These are phyloP conservation scores for Aspergillus conjunctus DNA, from an alignment of 495 filamentous ascomycete genomes.

Conservation along the genomic window DNA sequence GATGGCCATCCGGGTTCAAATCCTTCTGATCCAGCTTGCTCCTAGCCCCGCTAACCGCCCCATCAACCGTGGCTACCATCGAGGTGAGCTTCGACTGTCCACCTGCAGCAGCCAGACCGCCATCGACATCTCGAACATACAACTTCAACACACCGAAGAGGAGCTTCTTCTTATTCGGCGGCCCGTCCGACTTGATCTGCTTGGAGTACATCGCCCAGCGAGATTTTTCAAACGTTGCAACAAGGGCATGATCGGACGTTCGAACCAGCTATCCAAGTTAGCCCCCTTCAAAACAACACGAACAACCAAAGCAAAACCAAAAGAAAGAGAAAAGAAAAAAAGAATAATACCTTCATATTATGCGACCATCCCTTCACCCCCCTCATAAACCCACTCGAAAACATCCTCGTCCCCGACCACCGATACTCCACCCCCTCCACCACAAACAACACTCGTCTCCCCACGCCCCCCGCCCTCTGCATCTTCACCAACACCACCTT, in stretches of 20 bases:
- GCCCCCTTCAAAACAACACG: too few species aligned
- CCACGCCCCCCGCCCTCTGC: neutral
- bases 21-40: neutral
- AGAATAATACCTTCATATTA: slow-evolving; percentile 17
- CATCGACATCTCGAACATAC: neutral
- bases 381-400: slow-evolving; percentile 4
- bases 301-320: neutral
- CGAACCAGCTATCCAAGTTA: slow-evolving; percentile 13
- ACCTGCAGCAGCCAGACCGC: neutral
- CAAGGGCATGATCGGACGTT: slow-evolving; percentile 9
- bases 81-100: neutral
- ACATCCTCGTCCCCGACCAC: slow-evolving; percentile 22
- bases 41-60: neutral
- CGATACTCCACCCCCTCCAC: slow-evolving; percentile 18
- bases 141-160: slow-evolving; percentile 4
- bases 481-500: slow-evolving; percentile 14
- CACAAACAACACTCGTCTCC: slow-evolving; percentile 16
- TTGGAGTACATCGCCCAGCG: slow-evolving; percentile 2
- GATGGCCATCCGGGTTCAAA: slow-evolving; percentile 7
- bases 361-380: slow-evolving; percentile 18
- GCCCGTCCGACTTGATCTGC: slow-evolving; percentile 10
- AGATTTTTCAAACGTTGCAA: slow-evolving; percentile 16
- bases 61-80: neutral
- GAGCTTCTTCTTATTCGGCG: slow-evolving; percentile 16
- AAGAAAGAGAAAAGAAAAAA: neutral